Base-by-base conservation (phyloP, 352 stramenopile genomes). In the Phytophthora crassamura region DNA sequence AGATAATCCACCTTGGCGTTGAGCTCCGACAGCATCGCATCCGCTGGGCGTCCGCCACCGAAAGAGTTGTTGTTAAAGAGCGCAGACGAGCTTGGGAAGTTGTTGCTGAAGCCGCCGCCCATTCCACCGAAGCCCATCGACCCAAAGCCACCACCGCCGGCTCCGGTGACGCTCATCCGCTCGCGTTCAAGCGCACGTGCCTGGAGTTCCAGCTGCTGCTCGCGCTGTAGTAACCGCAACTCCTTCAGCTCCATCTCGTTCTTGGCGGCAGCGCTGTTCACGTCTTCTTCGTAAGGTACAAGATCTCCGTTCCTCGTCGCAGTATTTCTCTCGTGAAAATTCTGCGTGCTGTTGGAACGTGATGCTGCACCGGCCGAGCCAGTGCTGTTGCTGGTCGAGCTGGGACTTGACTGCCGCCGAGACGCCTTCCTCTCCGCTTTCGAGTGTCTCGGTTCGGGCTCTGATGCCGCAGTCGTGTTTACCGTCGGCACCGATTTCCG, bases 1-100 rank as follows among this genome's bases (percentile, higher is more conserved):
- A 94, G 64, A 52, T 92, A 89, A 60, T 94, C 86, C 10, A 94
- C 55, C 57, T 94, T 94, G 6, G 82, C 75, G 47, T 92, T 79
- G 11, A 94, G 45, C 34, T 94, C 85, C 57, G 74, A 78, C 18
- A 91, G 57, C 51, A 84, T 59, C 7, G 38, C 55, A 38, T 91
- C 82, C 5, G 79, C 34, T 7, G 80, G 74, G 11, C 78, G 78
- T 33, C 79, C 74, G 30, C 74, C 64, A 30, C 67, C 22, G n/a
- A 75, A 60, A 33, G 72, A 51, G 35, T 77, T 69, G 43, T 18
- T 53, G 51, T 62, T 69, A 36, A 75, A 75, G 14, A 78, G n/a
- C 2, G 59, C 5, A n/a, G 68, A 70, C n/a, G 64, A 70, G 38
- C 20, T 73, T 7, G 42, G 33, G 39, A 73, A 73, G 33, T 38